Conservation (phyloP, 257 asterid genomes). For the Solanum chmielewskii region DNA sequence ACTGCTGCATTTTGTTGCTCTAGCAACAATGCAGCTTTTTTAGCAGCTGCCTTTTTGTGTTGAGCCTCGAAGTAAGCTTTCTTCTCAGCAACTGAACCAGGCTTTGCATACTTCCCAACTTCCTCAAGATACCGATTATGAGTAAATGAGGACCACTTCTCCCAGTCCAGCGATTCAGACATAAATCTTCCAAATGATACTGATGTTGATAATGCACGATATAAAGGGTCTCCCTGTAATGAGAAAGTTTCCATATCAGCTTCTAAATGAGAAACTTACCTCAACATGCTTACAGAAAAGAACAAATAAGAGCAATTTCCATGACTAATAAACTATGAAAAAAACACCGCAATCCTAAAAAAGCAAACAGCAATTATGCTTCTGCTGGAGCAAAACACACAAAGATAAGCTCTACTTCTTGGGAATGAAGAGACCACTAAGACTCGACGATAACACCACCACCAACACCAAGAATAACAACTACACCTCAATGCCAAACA, state of each 20-base stretch:
- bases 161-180: slow-evolving; percentile 82
- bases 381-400: neutral
- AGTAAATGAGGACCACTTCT: slow-evolving; percentile 73
- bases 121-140: slow-evolving; percentile 80
- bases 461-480: neutral
- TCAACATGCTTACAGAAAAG: neutral
- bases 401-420: neutral
- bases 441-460: neutral
- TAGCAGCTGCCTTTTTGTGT: slow-evolving; percentile 44
- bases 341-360: neutral
- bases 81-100: slow-evolving; percentile 95
- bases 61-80: slow-evolving; percentile 92
- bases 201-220: slow-evolving; percentile 64
- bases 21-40: slow-evolving; percentile 52
- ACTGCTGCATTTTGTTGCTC: slow-evolving; percentile 37
- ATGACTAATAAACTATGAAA: neutral
- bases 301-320: neutral
- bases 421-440: neutral
- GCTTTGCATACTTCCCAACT: slow-evolving; percentile 61
- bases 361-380: neutral
- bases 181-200: slow-evolving; percentile 82
- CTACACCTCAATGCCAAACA: neutral
- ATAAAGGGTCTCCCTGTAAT: slow-evolving; percentile 52
- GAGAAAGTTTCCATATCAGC: neutral
- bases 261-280: neutral